Base-by-base conservation (phyloP, 257 asterid genomes). In the Solanum stenotomum region DNA sequence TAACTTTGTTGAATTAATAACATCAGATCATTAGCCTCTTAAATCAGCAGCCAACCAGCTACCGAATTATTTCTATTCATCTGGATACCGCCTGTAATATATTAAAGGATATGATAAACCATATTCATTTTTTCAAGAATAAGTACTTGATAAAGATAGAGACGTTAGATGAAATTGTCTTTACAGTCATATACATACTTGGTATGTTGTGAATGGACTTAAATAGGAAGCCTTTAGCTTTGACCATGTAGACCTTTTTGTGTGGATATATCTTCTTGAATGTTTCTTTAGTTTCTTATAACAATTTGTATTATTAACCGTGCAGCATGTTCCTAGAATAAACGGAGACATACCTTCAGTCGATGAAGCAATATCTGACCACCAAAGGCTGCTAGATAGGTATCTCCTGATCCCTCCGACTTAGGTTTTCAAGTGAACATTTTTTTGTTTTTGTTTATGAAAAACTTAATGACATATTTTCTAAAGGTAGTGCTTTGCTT, bases 321-420 rank as follows among this genome's bases (percentile, higher is more conserved):
- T 93, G 94, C 95, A 96, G 99, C 99, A 97, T 61, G 87, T 96
- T 91, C 99, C 99, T 70, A 94, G 95, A 93, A 95, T 95, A 86
- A 96, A 97, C 85, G 98, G 98, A 85, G 99, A 95, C 91, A 94
- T 97, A 90, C 99, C 99, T 91, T 93, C 99, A 87, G 92, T 91
- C 70, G 98, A 97, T 76, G 98, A 94, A 93, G 98, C 98, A 85
- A 97, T 96, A 89, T 94, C 99, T 88, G 98, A 97, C 87, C 98
- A 97, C 91, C 98, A 97, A 92, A 95, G 99, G 93, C 98, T 97
- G 87, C 94, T 93, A 71, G 94, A 94, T 89, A 97, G 99, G 99
- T 97, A 93, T 83, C 84, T 81, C 68, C 29, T 81, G 42, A 16
- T 81, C 42, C 85, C 4, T 29, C 68, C 29, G 7, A 1, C 85